Percentiles rank a stretch among this genome's conserved stretches.
These are phyloP conservation scores for Sordariomycetes sp. DNA, from an alignment of 2,329 filamentous ascomycete species.

Conservation along the genomic window DNA sequence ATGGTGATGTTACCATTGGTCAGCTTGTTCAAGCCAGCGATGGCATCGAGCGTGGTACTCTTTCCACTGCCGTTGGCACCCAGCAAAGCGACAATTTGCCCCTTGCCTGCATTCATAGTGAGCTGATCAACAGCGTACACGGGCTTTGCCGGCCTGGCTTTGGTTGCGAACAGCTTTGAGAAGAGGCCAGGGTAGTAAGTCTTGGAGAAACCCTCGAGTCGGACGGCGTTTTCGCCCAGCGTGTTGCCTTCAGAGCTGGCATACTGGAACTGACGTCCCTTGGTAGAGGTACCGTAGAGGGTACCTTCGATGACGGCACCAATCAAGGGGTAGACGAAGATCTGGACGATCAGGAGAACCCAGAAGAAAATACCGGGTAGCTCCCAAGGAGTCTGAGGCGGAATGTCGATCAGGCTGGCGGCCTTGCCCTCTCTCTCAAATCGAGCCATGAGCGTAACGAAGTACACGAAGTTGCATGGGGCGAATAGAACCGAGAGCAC, in stretches of 20 bases:
- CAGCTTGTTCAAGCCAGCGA: slow-evolving; percentile 71
- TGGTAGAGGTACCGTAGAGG: slow-evolving; percentile 66
- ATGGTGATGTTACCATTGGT: slow-evolving; percentile 71
- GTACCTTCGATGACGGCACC: slow-evolving; percentile 65
- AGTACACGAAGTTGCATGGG: slow-evolving; percentile 82
- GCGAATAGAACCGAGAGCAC: slow-evolving; percentile 71
- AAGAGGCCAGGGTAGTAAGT: slow-evolving; percentile 61
- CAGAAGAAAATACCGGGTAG: slow-evolving; percentile 69
- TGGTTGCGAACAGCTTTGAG: slow-evolving; percentile 37
- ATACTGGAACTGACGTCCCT: slow-evolving; percentile 42
- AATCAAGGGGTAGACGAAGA: slow-evolving; percentile 66
- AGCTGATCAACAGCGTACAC: slow-evolving; percentile 74
- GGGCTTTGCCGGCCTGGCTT: slow-evolving; percentile 36
- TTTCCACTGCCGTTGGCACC: slow-evolving; percentile 90
- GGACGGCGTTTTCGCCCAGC: slow-evolving; percentile 46
- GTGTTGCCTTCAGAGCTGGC: slow-evolving; percentile 11
- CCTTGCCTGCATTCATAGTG: slow-evolving; percentile 60
- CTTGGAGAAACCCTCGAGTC: slow-evolving; percentile 67
- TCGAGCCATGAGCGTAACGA: slow-evolving; percentile 65
- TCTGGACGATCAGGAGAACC: slow-evolving; percentile 70
- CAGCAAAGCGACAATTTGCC: slow-evolving; percentile 77
- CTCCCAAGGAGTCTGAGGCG: slow-evolving; percentile 57
- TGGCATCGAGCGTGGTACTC: slow-evolving; percentile 79
- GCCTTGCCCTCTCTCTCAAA: slow-evolving; percentile 57
- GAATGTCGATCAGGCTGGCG: slow-evolving; percentile 50